Evolutionary conservation across 2,329 filamentous ascomycete species (phyloP).

Genomic region (Xenosphaeropsis pyriputrescens): DNA sequence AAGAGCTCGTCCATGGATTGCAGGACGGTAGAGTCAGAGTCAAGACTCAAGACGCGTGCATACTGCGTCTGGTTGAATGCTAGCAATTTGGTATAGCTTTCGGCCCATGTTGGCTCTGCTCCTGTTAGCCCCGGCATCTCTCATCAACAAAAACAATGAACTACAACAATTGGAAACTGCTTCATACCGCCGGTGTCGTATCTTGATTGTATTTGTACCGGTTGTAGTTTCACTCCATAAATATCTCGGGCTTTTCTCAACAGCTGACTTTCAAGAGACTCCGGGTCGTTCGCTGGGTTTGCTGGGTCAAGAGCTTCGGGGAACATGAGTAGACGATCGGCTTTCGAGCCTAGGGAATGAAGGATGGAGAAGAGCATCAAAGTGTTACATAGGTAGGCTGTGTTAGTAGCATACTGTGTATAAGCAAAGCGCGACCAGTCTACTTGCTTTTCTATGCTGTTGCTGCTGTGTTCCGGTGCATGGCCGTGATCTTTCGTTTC

Average conservation of each 20-base stretch:
- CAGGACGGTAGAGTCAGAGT: conserved; percentile 50
- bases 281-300: no score
- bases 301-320: neutral
- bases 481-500: no score
- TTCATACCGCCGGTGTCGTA: conserved; percentile 11
- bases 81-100: conserved; percentile 39
- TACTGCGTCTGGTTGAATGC: conserved; percentile 40
- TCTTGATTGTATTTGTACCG: conserved; percentile 2
- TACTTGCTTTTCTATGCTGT: conserved; percentile 4
- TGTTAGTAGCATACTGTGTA: conserved; percentile 32
- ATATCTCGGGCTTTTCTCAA: neutral
- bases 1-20: conserved; percentile 58
- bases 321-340: neutral
- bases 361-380: conserved; percentile 33
- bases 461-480: no score
- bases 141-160: neutral
- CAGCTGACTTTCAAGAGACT: conserved; percentile 20
- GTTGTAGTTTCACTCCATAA: neutral
- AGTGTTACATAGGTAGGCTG: conserved; percentile 31
- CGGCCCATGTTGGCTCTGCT: conserved; percentile 19
- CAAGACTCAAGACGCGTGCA: conserved; percentile 37
- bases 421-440: conserved; percentile 32
- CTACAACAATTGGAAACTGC: conserved; percentile 6
- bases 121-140: neutral
- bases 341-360: conserved; percentile 20